Evolutionary conservation across 345 rosid genomes (phyloP).

Genomic region (Ceriops decandra): DNA sequence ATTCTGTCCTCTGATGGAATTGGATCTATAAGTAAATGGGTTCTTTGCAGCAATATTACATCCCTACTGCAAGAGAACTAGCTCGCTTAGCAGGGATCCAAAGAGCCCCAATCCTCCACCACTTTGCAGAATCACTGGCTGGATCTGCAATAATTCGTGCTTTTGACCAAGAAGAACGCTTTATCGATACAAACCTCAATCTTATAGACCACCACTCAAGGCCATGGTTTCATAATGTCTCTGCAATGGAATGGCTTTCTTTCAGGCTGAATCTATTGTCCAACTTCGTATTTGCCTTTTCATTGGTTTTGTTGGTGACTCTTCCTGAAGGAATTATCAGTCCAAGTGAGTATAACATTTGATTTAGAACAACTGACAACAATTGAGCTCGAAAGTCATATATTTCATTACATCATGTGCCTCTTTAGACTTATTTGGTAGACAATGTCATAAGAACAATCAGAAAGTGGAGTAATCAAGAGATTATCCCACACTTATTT

Average conservation of each 20-base stretch:
- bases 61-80: conserved; percentile 88
- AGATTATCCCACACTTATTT: background rate
- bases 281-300: conserved; percentile 84
- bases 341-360: conserved; percentile 65
- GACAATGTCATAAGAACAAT: background rate
- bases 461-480: background rate
- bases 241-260: conserved; percentile 98
- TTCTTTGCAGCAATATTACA: conserved; percentile 68
- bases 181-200: conserved; percentile 52
- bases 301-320: conserved; percentile 73
- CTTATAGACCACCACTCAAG: conserved; percentile 77
- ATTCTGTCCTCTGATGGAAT: background rate
- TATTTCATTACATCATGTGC: too few species aligned
- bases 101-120: conserved; percentile 89
- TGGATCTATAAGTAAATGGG: conserved; percentile 1
- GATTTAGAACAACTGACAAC: background rate
- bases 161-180: conserved; percentile 69
- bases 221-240: conserved; percentile 81
- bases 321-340: conserved; percentile 91
- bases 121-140: conserved; percentile 86
- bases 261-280: conserved; percentile 81
- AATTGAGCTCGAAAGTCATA: background rate
- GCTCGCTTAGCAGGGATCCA: conserved; percentile 82
- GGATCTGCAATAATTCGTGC: conserved; percentile 91
- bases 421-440: background rate